Conservation (phyloP, 805 yeast genomes). For the Danielia oregonensis region DNA sequence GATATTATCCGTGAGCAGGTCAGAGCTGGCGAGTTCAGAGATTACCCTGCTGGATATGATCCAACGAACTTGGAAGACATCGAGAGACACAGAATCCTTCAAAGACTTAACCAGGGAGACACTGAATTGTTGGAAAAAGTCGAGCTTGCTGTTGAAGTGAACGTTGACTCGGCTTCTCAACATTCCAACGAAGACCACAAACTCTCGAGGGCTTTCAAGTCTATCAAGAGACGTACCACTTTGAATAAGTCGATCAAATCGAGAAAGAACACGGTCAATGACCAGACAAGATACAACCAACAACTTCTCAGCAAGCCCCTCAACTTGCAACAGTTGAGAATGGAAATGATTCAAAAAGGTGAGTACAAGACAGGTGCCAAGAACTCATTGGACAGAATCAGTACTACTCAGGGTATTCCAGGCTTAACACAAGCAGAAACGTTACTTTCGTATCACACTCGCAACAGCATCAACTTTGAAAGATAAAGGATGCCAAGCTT, state of each 20-base stretch:
- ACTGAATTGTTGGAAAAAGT: constrained; percentile 33
- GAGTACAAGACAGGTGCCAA: constrained; percentile 30
- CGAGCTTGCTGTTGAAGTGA: constrained; percentile 23
- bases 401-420: constrained; percentile 45
- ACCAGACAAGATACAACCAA: constrained; percentile 16
- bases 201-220: constrained; percentile 25
- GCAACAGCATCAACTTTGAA: constrained; percentile 35
- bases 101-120: constrained; percentile 29
- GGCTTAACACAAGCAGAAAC: constrained; percentile 50
- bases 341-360: constrained; percentile 36
- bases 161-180: constrained; percentile 8
- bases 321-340: constrained; percentile 30
- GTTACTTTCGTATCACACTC: constrained; percentile 39
- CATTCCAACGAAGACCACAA: constrained; percentile 9
- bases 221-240: constrained; percentile 33
- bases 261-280: constrained; percentile 19
- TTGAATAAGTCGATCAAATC: constrained; percentile 22
- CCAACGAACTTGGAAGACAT: constrained; percentile 47
- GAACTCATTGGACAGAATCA: constrained; percentile 37
- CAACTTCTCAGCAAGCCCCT: constrained; percentile 30
- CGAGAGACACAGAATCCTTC: constrained; percentile 34
- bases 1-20: constrained; percentile 69
- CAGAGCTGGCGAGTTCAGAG: constrained; percentile 47
- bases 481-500: constrained; percentile 2
- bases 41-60: constrained; percentile 48